These are phyloP conservation scores for Talaromyces albobiverticillius DNA, from an alignment of 2,329 filamentous ascomycete species.

Conservation along the genomic window DNA sequence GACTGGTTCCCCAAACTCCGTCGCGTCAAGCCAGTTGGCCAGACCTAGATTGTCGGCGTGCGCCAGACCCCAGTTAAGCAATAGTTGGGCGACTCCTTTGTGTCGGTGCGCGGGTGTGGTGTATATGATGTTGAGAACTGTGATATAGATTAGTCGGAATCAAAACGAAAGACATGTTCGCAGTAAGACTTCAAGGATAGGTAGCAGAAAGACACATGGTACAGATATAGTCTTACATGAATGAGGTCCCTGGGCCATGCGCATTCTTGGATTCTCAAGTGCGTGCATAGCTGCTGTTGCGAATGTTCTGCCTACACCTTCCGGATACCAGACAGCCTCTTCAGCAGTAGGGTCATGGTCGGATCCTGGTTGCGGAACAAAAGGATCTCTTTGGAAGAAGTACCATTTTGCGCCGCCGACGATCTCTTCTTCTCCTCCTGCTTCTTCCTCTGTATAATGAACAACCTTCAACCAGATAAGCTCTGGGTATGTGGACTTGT, in stretches of 20 bases:
- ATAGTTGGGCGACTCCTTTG: slow-evolving; percentile 2
- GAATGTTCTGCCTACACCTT: slow-evolving; percentile 5
- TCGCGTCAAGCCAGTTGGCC: slow-evolving; percentile 7
- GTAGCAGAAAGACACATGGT: too few relatives aligned
- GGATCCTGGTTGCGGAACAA: slow-evolving; percentile 3
- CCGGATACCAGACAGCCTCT: slow-evolving; percentile 10
- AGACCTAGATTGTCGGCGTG: slow-evolving; percentile 3
- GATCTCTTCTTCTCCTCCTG: background rate
- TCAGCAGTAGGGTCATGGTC: slow-evolving; percentile 8
- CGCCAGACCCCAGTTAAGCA: slow-evolving; percentile 6
- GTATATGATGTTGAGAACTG: slow-evolving; percentile 10
- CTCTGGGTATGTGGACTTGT: slow-evolving; percentile 7
- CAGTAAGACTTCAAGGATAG: too few relatives aligned
- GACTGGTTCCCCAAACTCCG: background rate
- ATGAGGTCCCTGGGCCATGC: slow-evolving; percentile 8
- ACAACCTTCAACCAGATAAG: slow-evolving; percentile 11
- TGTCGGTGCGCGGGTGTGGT: slow-evolving; percentile 1
- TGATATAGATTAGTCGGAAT: background rate
- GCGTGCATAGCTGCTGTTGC: slow-evolving; percentile 18
- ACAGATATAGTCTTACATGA: slow-evolving; percentile 1
- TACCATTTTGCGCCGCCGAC: slow-evolving; percentile 11
- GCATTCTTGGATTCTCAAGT: slow-evolving; percentile 14
- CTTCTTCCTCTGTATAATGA: background rate
- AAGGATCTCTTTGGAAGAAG: slow-evolving; percentile 8
- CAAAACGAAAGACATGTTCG: too few relatives aligned